phyloP scores from a whole-genome alignment of 805 yeast genomes.

The Maudiozyma pseudohumilis region DNA sequence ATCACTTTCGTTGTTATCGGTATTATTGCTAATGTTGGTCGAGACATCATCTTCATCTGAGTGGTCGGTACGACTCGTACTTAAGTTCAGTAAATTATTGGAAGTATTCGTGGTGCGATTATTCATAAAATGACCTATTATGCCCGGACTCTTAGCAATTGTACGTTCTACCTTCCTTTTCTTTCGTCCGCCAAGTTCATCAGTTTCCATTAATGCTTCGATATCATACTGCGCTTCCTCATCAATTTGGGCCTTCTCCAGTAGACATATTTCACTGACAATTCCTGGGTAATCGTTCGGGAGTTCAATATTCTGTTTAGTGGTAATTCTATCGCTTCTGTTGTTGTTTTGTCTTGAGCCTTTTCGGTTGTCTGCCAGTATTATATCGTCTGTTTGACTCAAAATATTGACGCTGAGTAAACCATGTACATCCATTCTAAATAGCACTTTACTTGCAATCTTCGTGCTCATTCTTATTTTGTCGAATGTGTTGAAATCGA shows the following conservation, averaged over 20 bases:
- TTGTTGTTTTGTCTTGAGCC: conserved; percentile 5
- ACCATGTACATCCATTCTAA: conserved; percentile 46
- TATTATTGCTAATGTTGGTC: neutral
- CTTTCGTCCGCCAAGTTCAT: conserved; percentile 7
- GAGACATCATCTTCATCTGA: neutral
- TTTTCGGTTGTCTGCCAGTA: conserved; percentile 17
- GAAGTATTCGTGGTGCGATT: neutral
- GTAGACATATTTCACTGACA: conserved; percentile 31
- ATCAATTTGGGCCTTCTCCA: conserved; percentile 27
- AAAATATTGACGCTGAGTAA: conserved; percentile 37
- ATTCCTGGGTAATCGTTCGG: conserved; percentile 34
- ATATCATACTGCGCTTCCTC: conserved; percentile 18
- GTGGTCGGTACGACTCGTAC: neutral
- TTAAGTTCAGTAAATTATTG: neutral
- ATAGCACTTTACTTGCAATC: conserved; percentile 42
- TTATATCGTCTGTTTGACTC: conserved; percentile 28
- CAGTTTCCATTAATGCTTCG: conserved; percentile 19
- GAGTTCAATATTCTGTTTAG: conserved; percentile 9
- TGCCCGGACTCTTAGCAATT: neutral
- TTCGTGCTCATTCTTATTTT: conserved; percentile 40
- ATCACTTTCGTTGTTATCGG: neutral
- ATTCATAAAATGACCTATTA: neutral
- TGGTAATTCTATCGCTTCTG: neutral
- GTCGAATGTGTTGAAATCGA: conserved; percentile 40
- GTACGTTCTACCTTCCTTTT: neutral